A percentile compares a stretch with the other conserved stretches of the same genome.
These are phyloP conservation scores for Spatholobus suberectus DNA, from an alignment of 306 rosid species.

Conservation along the genomic window DNA sequence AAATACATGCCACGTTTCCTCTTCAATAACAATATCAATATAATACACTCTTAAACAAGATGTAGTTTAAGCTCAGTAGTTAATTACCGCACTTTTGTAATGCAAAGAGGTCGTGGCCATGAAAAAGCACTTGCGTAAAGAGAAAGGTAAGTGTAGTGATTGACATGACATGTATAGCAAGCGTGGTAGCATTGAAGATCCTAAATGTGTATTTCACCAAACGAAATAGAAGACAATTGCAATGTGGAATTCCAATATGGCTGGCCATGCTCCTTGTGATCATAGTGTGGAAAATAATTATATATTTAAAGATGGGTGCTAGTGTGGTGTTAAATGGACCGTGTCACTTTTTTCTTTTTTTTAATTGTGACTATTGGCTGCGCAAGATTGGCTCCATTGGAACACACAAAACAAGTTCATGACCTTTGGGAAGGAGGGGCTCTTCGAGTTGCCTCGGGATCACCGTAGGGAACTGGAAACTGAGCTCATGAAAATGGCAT, in stretches of 20 bases:
- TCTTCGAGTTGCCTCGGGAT: slow-evolving; percentile 85
- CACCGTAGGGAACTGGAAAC: slow-evolving; percentile 89
- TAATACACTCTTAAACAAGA: neutral
- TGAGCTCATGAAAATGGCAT: slow-evolving; percentile 99
- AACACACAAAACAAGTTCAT: too few species aligned
- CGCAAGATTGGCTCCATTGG: neutral
- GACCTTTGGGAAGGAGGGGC: slow-evolving; percentile 74
- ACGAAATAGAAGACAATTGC: neutral
- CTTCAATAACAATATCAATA: neutral
- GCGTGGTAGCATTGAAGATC: neutral
- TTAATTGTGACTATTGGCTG: neutral
- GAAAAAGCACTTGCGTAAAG: neutral
- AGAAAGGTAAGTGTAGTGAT: neutral
- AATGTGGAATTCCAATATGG: neutral
- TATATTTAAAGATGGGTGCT: neutral
- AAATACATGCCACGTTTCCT: neutral
- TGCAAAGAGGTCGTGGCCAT: too few species aligned
- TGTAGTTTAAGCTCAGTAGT: neutral
- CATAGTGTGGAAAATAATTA: neutral
- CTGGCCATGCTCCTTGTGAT: neutral
- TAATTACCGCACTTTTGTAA: neutral
- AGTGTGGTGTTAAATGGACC: neutral
- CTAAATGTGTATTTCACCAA: neutral
- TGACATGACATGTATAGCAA: neutral
- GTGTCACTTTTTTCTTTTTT: neutral